Base-by-base conservation (phyloP, 1,284 basidiomycete species). In the Moesziomyces sp. region DNA sequence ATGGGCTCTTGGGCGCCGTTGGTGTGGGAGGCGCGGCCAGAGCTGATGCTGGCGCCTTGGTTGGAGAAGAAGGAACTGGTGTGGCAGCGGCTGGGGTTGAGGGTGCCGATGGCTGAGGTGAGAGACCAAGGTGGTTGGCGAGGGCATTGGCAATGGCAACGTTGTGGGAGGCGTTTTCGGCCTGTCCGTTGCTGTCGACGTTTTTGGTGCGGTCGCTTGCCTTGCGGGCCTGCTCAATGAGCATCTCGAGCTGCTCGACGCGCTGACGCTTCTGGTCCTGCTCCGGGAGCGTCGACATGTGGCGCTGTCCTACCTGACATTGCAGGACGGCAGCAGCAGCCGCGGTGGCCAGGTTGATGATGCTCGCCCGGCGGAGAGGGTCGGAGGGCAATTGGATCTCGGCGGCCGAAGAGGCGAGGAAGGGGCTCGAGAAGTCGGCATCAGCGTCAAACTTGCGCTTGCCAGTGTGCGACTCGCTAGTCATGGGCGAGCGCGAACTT, bases 211-310 rank as follows among this genome's bases (percentile, higher is more conserved):
- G 52, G 28, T 58, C 57, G 46, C 64, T 74, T 2, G 65, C 63
- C 35, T 60, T 68, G 61, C 70, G 70, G 7, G 70, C 70, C 54
- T 74, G 70, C 28, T 74, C 70, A 54, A 64, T 58, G 44, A 74
- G 61, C 65, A 68, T 35, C 33, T 52, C 60, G 33, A 74, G 70
- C 28, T 74, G 70, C 48, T 74, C 57, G 28, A 68, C 65, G 44
- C 70, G 60, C 53, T 74, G 70, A 48, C 70, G 64, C 54, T 74
- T 74, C 38, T 67, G 65, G 43, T 74, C 70, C 24, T 67, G 65
- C 45, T 74, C 65, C 18, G 63, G 28, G 13, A 51, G 44, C 3
- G 38, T 46, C 40, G 65, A 74, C 58, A 61, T 60, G 44, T 58
- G 64, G 30, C 70, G 60, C 43, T 68, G 57, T 2, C 47, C 57